These are phyloP conservation scores for Cutaneotrichosporon sp. DNA, from an alignment of 1,284 basidiomycete genomes.

Conservation along the genomic window DNA sequence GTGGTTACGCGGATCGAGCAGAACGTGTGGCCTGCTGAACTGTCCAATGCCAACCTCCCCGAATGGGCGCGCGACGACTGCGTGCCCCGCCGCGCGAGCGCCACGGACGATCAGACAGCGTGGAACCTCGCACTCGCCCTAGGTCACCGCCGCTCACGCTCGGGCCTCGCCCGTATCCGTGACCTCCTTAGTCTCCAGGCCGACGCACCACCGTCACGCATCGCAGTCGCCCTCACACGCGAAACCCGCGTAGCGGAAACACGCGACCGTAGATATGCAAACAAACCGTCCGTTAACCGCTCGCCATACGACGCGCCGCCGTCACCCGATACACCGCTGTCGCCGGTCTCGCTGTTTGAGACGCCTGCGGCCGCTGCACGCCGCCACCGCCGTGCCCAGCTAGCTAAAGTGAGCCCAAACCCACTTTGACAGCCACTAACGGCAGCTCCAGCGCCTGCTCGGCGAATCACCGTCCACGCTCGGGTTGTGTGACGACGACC, in stretches of 20 bases:
- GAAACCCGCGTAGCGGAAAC: conserved; percentile 28
- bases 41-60: background rate
- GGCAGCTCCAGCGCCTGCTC: conserved; percentile 25
- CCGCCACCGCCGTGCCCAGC: conserved; percentile 21
- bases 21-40: conserved; percentile 16
- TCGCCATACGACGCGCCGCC: background rate
- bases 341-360: background rate
- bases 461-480: conserved; percentile 19
- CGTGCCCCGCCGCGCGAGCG: conserved; percentile 12
- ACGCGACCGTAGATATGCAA: background rate
- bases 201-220: background rate
- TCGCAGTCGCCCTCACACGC: conserved; percentile 26
- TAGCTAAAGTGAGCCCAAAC: conserved; percentile 25
- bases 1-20: conserved; percentile 17
- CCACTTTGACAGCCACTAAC: background rate
- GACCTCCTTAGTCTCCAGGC: background rate
- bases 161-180: background rate
- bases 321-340: background rate
- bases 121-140: background rate
- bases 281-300: background rate
- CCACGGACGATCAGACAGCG: background rate
- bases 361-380: conserved; percentile 18
- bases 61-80: conserved; percentile 32
- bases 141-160: background rate
- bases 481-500: conserved; percentile 5